These are phyloP conservation scores for Xylariales sp. DNA, from an alignment of 2,329 filamentous ascomycete genomes.

Conservation along the genomic window DNA sequence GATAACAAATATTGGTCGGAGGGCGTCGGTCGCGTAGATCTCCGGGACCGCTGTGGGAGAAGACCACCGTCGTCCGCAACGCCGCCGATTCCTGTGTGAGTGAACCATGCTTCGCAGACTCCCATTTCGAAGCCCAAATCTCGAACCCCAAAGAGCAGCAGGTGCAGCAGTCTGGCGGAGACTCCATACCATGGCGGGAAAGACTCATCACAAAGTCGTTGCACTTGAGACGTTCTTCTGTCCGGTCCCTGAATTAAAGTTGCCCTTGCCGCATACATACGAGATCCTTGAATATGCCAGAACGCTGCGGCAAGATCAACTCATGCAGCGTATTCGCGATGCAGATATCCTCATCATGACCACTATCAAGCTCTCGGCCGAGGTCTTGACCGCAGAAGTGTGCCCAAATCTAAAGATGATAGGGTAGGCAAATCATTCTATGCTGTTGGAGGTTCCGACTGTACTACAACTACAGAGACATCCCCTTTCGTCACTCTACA, in stretches of 20 bases:
- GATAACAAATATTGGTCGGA: not conserved
- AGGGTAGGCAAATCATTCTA: too few relatives aligned
- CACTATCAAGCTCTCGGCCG: slow-evolving; percentile 24
- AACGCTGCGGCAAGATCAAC: slow-evolving; percentile 20
- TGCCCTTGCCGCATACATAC: slow-evolving; percentile 28
- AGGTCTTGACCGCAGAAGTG: slow-evolving; percentile 19
- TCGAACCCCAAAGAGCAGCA: not conserved
- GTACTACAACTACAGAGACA: too few relatives aligned
- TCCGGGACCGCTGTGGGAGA: not conserved
- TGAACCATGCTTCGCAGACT: not conserved
- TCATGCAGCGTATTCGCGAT: slow-evolving; percentile 26
- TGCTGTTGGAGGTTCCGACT: too few relatives aligned
- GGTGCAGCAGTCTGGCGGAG: not conserved
- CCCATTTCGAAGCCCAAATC: not conserved
- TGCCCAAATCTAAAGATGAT: slow-evolving; percentile 28
- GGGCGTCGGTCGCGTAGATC: not conserved
- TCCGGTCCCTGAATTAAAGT: slow-evolving; percentile 20
- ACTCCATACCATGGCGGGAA: slow-evolving; percentile 9
- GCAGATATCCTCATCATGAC: slow-evolving; percentile 33
- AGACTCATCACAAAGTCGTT: slow-evolving; percentile 26
- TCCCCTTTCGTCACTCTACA: too few relatives aligned
- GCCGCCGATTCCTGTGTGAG: too few relatives aligned
- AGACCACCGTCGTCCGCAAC: not conserved
- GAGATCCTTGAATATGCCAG: slow-evolving; percentile 22
- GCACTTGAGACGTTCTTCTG: slow-evolving; percentile 28